phyloP scores from a whole-genome alignment of 495 filamentous ascomycete genomes.

The Geopyxis carbonaria region DNA sequence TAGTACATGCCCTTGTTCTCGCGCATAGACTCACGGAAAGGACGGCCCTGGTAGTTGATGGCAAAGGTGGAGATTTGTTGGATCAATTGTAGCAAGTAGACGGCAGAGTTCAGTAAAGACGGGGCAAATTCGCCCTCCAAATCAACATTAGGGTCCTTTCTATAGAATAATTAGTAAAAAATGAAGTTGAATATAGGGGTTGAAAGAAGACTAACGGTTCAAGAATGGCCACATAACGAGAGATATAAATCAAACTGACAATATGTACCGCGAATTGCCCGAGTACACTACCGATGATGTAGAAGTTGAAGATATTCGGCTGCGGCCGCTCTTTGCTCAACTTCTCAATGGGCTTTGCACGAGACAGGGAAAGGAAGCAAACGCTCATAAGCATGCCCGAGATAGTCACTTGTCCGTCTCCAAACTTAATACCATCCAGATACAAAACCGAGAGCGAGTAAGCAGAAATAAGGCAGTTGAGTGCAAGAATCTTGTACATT shows the following conservation, averaged over 20 bases:
- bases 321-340: slow-evolving; percentile 95
- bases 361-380: slow-evolving; percentile 92
- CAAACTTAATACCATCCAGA: slow-evolving; percentile 97
- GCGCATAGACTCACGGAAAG: slow-evolving; percentile 86
- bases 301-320: slow-evolving; percentile 96
- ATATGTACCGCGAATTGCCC: slow-evolving; percentile 97
- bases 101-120: slow-evolving; percentile 85
- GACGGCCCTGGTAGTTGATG: slow-evolving; percentile 97
- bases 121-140: slow-evolving; percentile 91
- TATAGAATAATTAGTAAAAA: too few relatives aligned
- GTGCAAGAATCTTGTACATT: slow-evolving; percentile 99
- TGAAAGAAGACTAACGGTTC: slow-evolving; percentile 48
- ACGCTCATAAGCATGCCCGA: slow-evolving; percentile 99
- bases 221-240: slow-evolving; percentile 63
- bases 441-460: slow-evolving; percentile 96
- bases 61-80: slow-evolving; percentile 99
- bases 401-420: slow-evolving; percentile 95
- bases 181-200: background rate
- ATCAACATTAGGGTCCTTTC: slow-evolving; percentile 56
- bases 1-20: slow-evolving; percentile 98
- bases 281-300: slow-evolving; percentile 95
- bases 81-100: slow-evolving; percentile 95
- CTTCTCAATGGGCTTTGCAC: slow-evolving; percentile 85
- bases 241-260: slow-evolving; percentile 83
- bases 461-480: slow-evolving; percentile 96